Conservation (phyloP, 495 filamentous ascomycete species). For the Lindgomyces ingoldianus region DNA sequence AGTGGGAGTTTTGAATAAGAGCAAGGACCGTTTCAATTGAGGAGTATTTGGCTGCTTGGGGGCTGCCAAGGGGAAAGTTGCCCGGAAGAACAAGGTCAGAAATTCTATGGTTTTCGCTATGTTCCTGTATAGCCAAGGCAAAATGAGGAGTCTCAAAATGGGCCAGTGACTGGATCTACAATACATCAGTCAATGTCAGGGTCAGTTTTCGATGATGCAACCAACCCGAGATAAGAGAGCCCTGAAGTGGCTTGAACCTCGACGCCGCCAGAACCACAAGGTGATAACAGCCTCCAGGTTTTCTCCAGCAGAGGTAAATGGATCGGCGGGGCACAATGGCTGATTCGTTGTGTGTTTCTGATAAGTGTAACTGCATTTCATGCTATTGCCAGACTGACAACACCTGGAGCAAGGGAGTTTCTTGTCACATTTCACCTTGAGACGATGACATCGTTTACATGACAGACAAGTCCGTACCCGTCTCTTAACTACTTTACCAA, state of each 20-base stretch:
- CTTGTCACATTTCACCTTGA: constrained; percentile 22
- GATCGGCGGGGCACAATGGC: not conserved
- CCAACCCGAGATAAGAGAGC: constrained; percentile 3
- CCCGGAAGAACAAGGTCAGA: constrained; percentile 1
- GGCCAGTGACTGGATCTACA: constrained; percentile 3
- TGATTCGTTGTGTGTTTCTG: not conserved
- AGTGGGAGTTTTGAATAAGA: not conserved
- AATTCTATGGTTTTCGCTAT: not conserved
- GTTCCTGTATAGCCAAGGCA: not conserved
- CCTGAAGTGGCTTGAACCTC: constrained; percentile 6
- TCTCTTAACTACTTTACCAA: not conserved
- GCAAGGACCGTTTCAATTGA: not conserved
- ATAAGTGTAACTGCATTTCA: constrained; percentile 12
- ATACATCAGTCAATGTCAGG: not conserved
- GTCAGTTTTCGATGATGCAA: not conserved
- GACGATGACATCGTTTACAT: constrained; percentile 20
- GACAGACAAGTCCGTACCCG: constrained; percentile 9
- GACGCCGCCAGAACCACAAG: constrained; percentile 9
- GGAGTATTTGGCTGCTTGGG: not conserved
- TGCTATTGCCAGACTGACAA: not conserved
- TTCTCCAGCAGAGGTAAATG: not conserved
- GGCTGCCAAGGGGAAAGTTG: constrained; percentile 10
- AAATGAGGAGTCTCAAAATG: not conserved
- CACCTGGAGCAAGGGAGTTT: constrained; percentile 9
- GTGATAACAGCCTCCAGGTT: not conserved